Conservation (phyloP, 768 basidiomycete species). For the Psilocybe sp. region DNA sequence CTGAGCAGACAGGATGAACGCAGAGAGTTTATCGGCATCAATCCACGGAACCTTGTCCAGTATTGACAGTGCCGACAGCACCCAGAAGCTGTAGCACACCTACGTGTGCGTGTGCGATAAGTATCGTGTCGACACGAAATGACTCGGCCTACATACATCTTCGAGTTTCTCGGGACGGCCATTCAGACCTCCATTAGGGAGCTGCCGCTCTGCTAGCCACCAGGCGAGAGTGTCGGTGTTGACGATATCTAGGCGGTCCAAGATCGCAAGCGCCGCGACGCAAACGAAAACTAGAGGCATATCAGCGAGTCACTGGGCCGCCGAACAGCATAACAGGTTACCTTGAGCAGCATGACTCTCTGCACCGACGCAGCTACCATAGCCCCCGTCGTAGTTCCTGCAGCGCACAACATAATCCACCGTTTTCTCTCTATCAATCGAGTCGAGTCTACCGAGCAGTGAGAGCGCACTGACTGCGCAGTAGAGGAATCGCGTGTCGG, state of each 20-base stretch:
- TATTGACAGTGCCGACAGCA: constrained; percentile 84
- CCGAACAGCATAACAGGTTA: constrained; percentile 22
- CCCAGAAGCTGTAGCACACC: constrained; percentile 99
- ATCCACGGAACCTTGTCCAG: constrained; percentile 85
- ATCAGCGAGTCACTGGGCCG: background rate
- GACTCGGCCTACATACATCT: constrained; percentile 58
- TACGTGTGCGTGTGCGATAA: constrained; percentile 22
- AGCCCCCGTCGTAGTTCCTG: constrained; percentile 94
- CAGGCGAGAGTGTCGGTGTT: constrained; percentile 80
- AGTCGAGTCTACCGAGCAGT: constrained; percentile 73
- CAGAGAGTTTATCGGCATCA: constrained; percentile 68
- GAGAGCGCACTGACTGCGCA: constrained; percentile 83
- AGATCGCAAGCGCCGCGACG: constrained; percentile 81
- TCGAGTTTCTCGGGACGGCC: constrained; percentile 96
- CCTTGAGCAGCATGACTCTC: constrained; percentile 95
- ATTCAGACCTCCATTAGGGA: constrained; percentile 91
- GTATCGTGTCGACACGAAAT: background rate
- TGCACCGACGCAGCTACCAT: constrained; percentile 78
- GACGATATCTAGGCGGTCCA: constrained; percentile 77
- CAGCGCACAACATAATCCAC: constrained; percentile 74
- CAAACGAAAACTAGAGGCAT: constrained; percentile 65
- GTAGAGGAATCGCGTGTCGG: constrained; percentile 88
- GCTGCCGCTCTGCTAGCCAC: constrained; percentile 94
- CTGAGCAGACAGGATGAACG: constrained; percentile 88
- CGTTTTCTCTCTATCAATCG: constrained; percentile 65